A percentile compares a stretch with the other conserved stretches of the same genome.
phyloP scores from a whole-genome alignment of 176 grass and related monocot species.

The Triticum aestivum region DNA sequence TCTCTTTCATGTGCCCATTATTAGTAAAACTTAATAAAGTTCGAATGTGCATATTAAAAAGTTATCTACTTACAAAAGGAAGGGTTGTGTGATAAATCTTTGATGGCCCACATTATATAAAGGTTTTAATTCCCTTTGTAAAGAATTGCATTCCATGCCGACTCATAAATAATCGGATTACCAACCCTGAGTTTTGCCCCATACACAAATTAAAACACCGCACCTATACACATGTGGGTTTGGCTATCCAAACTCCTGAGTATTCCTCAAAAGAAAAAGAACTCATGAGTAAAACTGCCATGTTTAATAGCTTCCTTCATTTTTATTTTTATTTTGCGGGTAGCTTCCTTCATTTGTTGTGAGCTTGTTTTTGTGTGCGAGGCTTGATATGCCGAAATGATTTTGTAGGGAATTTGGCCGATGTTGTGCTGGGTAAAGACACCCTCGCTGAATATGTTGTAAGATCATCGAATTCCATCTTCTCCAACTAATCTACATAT shows the following conservation, averaged over 20 bases:
- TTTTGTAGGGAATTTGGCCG: constrained; percentile 62
- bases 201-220: neutral
- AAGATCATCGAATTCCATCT: constrained; percentile 30
- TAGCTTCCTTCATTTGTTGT: neutral
- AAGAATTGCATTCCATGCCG: neutral
- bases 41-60: neutral
- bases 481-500: no score
- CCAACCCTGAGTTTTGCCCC: neutral
- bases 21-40: neutral
- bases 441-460: constrained; percentile 74
- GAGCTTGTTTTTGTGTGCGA: neutral
- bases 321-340: no score
- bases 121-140: neutral
- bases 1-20: neutral
- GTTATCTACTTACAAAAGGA: neutral
- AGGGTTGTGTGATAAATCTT: neutral
- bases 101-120: neutral
- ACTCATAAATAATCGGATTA: neutral
- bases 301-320: neutral
- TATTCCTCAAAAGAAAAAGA: neutral
- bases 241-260: neutral
- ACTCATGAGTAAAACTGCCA: neutral
- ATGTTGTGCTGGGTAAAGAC: constrained; percentile 80
- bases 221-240: neutral
- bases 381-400: neutral